Evolutionary conservation across 306 rosid genomes (phyloP).

Genomic region (Vigna mungo): DNA sequence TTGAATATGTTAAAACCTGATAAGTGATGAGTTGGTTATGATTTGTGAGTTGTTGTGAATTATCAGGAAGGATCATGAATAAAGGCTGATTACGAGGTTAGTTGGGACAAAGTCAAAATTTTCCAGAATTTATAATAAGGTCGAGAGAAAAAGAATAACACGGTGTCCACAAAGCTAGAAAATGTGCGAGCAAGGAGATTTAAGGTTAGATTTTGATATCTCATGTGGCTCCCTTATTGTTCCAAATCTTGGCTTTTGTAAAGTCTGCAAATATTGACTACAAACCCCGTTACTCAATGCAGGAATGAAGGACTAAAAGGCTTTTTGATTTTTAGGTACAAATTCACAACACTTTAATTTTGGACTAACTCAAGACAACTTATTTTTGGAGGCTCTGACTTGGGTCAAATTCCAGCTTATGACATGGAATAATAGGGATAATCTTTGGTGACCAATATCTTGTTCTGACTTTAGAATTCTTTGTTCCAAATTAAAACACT

Average conservation of each 20-base stretch:
- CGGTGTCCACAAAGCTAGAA: constrained; percentile 55
- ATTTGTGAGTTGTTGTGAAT: constrained; percentile 37
- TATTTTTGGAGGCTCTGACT: not conserved
- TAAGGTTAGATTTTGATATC: constrained; percentile 63
- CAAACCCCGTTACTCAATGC: constrained; percentile 43
- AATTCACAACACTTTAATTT: constrained; percentile 6
- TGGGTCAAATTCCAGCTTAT: constrained; percentile 2
- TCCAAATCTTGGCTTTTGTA: constrained; percentile 2
- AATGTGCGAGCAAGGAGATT: constrained; percentile 75
- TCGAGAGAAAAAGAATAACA: constrained; percentile 52
- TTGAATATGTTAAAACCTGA: not conserved
- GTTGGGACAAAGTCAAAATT: constrained; percentile 80
- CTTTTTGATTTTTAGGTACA: constrained; percentile 4
- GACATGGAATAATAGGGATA: constrained; percentile 3
- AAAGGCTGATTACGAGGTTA: constrained; percentile 84
- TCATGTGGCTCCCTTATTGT: constrained; percentile 3
- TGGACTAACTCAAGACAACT: constrained; percentile 37
- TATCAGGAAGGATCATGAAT: constrained; percentile 80
- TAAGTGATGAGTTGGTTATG: constrained; percentile 2
- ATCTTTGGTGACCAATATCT: not conserved
- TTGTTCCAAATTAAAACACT: constrained; percentile 15
- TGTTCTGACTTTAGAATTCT: constrained; percentile 19
- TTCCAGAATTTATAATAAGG: constrained; percentile 58
- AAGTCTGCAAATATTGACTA: constrained; percentile 35
- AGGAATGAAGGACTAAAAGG: constrained; percentile 56